Evolutionary conservation across 2,329 filamentous ascomycete species (phyloP), one percentile per base, ranked within the genome.

Genomic region (Leptographium lundbergii): DNA sequence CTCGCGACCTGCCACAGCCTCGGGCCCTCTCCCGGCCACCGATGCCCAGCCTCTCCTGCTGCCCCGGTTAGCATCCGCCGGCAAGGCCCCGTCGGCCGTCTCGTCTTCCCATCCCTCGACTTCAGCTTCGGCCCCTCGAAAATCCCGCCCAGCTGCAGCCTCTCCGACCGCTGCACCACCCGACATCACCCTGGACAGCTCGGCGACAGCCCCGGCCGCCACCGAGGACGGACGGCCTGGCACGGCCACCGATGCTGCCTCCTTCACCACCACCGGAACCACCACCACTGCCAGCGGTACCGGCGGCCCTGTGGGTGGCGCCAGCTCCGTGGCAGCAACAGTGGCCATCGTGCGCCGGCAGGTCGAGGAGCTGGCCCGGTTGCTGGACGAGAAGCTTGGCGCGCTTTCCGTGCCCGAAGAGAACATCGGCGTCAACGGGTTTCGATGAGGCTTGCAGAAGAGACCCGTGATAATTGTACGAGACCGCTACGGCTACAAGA

Each of bases 341-440:
- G 76, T 81, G 24, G 74, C 79, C 56, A 73, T 74, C 10, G 76
- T 81, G 68, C 74, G 81, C 60, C 74, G 77, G 59, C 79, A 82
- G 59, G 79, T 81, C 4, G 79, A 82, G 63, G 81, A 85, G 63
- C 71, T 86, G 59, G 80, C 79, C 27, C 71, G 74, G 58, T 82
- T 79, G 76, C 68, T 86, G 63, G 82, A 86, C 62, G 78, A 79
- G n/a, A 79, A 79, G 70, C 72, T 86, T 6, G 78, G 78, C 6
- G 72, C 74, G 17, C 67, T 84, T 61, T 71, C 71, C 17, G 75
- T 83, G 32, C 79, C 81, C 0, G 77, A 80, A 55, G 79, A 82
- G 57, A 76, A 75, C 6, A 71, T 78, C 25, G 74, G 74, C 10
- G 65, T 71, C 42, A 63, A 63, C 39, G 61, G 63, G 6, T 63